These are phyloP conservation scores for Scleroderma bovista DNA, from an alignment of 768 basidiomycete genomes.

Conservation along the genomic window DNA sequence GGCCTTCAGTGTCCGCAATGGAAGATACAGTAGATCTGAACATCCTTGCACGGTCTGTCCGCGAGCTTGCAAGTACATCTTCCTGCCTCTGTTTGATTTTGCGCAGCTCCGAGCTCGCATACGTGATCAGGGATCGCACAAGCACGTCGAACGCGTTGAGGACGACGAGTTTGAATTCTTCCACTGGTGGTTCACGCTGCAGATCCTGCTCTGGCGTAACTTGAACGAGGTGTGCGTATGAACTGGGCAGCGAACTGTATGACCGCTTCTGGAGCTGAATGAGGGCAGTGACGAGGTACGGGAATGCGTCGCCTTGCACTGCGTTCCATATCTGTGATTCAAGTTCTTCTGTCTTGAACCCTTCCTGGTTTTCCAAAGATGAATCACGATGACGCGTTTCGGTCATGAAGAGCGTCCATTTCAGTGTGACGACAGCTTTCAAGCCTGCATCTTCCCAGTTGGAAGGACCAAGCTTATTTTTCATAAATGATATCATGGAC, in stretches of 20 bases:
- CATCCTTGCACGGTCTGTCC: constrained; percentile 55
- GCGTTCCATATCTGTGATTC: constrained; percentile 80
- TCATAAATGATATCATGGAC: constrained; percentile 52
- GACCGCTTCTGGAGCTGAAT: constrained; percentile 45
- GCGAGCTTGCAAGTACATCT: constrained; percentile 66
- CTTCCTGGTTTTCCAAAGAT: constrained; percentile 55
- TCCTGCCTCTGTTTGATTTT: constrained; percentile 90
- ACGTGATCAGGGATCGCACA: constrained; percentile 63
- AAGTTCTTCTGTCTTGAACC: constrained; percentile 71
- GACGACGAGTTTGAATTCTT: constrained; percentile 47
- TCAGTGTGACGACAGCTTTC: constrained; percentile 69
- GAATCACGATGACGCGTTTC: constrained; percentile 67
- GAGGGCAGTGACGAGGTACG: constrained; percentile 59
- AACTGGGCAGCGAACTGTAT: constrained; percentile 28
- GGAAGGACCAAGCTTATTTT: constrained; percentile 45
- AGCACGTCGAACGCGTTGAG: constrained; percentile 66
- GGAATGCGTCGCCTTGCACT: constrained; percentile 78
- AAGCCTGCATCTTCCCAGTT: constrained; percentile 69
- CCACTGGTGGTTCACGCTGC: constrained; percentile 33
- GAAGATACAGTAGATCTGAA: constrained; percentile 42
- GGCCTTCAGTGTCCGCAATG: constrained; percentile 36
- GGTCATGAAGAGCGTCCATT: constrained; percentile 84
- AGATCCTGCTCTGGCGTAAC: constrained; percentile 30
- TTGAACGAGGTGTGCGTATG: constrained; percentile 37
- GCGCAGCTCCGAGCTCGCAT: constrained; percentile 74